Base-by-base conservation (phyloP, 192 early-diverging fungal species). In the Lobulomyces angularis region DNA sequence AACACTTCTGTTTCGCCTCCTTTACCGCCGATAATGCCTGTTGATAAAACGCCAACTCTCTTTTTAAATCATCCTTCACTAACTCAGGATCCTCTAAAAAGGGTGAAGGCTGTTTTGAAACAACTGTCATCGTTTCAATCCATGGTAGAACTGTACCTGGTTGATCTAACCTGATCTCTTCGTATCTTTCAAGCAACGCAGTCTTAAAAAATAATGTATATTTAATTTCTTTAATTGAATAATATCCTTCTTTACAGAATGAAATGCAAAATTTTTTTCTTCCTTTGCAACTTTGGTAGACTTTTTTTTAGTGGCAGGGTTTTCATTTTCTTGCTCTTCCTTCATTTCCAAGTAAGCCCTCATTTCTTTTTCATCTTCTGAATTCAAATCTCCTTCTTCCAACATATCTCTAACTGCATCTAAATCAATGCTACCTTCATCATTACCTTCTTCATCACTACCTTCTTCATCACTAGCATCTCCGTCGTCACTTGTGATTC, bases 1-100 rank as follows among this genome's bases (percentile, higher is more conserved):
- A 50, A 23, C 84, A 52, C 45, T 65, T 46, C 5, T 76, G 64
- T 35, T 80, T 78, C 39, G 74, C 90, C 26, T 59, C 43, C 5
- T 67, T 57, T 16, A 76, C 85, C 6, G 83, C 82, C 46, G 81
- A 72, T 8, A 97, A 66, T 4, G 85, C 93, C 55, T 94, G 90
- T 30, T 86, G 70, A 59, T 91, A 91, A 48, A 97, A 91, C 34
- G 85, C 86, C 27, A 90, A 65, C 60, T 97, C 93, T 34, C 93
- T 83, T 35, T 84, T 82, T 37, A 97, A 59, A 40, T 97, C 93
- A 49, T 97, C 82, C 8, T 40, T 32, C 11, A 41, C 46, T 26
- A 55, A 25, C 8, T 41, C 57, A 17, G 22, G 35, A n/a, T 47
- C 46, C 25, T 48, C 22, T 12, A 11, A 12, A 12, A 30, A 30